Evolutionary conservation across 2,329 filamentous ascomycete species (phyloP).

Genomic region (Penicillium verrucosum): DNA sequence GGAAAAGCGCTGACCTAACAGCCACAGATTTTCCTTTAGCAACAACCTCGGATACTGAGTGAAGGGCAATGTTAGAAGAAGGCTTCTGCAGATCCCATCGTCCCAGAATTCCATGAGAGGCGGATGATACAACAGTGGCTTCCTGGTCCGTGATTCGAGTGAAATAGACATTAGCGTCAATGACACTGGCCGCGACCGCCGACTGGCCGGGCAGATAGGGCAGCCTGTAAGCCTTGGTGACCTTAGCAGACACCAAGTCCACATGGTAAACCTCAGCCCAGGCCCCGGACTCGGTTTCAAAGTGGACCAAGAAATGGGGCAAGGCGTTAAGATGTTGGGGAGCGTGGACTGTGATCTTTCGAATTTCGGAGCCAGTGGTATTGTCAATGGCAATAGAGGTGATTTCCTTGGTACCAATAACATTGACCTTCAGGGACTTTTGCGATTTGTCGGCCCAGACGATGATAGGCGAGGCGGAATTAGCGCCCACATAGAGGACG

Average conservation of each 20-base stretch:
- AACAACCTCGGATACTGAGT: slow-evolving; percentile 79
- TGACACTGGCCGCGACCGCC: slow-evolving; percentile 73
- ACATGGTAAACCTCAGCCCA: slow-evolving; percentile 86
- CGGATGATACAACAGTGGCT: slow-evolving; percentile 69
- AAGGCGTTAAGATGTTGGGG: slow-evolving; percentile 68
- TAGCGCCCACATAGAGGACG: slow-evolving; percentile 41
- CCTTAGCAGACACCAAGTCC: slow-evolving; percentile 64
- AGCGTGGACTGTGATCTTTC: slow-evolving; percentile 65
- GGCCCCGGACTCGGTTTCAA: slow-evolving; percentile 65
- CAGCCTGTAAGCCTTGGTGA: slow-evolving; percentile 76
- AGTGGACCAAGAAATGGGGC: slow-evolving; percentile 83
- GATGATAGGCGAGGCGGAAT: slow-evolving; percentile 43
- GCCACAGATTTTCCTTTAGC: slow-evolving; percentile 70
- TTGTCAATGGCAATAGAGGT: slow-evolving; percentile 40
- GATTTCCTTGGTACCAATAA: slow-evolving; percentile 44
- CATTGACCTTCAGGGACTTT: slow-evolving; percentile 46
- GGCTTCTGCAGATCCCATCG: slow-evolving; percentile 63
- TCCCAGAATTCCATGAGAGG: slow-evolving; percentile 70
- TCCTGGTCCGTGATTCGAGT: slow-evolving; percentile 75
- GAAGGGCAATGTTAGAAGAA: slow-evolving; percentile 51
- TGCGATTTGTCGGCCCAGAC: slow-evolving; percentile 45
- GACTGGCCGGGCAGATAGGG: slow-evolving; percentile 68
- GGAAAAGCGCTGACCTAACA: slow-evolving; percentile 69
- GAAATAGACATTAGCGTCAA: slow-evolving; percentile 82
- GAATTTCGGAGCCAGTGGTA: slow-evolving; percentile 45